Conservation (phyloP, 169 alveolate genomes). For the Cryptosporidium ryanae region DNA sequence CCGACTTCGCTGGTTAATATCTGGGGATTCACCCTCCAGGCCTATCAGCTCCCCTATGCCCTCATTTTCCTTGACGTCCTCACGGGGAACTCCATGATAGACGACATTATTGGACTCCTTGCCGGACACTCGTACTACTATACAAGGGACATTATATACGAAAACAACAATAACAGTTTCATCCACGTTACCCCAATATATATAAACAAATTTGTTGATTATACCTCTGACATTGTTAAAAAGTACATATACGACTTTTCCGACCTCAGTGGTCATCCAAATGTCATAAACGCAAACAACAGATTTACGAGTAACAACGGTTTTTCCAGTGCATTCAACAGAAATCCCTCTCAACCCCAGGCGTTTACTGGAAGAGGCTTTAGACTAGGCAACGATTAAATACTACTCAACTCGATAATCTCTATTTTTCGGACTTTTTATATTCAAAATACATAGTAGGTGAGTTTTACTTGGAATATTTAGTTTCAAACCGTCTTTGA, state of each 20-base stretch:
- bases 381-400: slow-evolving; percentile 80
- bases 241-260: slow-evolving; percentile 76
- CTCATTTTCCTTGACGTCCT: slow-evolving; percentile 86
- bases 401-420: background rate
- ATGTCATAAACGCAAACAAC: slow-evolving; percentile 29
- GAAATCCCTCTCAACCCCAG: slow-evolving; percentile 66
- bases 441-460: background rate
- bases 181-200: slow-evolving; percentile 80
- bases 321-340: slow-evolving; percentile 51
- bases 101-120: slow-evolving; percentile 87
- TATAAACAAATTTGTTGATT: slow-evolving; percentile 79
- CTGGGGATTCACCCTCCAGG: slow-evolving; percentile 87
- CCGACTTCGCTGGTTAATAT: slow-evolving; percentile 85
- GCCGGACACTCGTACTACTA: slow-evolving; percentile 88
- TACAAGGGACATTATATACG: slow-evolving; percentile 86
- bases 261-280: slow-evolving; percentile 37
- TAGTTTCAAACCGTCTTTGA: slow-evolving; percentile 19
- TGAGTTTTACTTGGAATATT: slow-evolving; percentile 18
- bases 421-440: background rate
- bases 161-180: slow-evolving; percentile 79
- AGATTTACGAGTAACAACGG: slow-evolving; percentile 13
- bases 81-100: slow-evolving; percentile 88
- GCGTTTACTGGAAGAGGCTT: slow-evolving; percentile 86
- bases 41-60: slow-evolving; percentile 88
- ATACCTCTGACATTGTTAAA: slow-evolving; percentile 65